These are phyloP conservation scores for Hemisphaericaspora xylanilytica DNA, from an alignment of 1,139 yeast genomes.

Conservation along the genomic window DNA sequence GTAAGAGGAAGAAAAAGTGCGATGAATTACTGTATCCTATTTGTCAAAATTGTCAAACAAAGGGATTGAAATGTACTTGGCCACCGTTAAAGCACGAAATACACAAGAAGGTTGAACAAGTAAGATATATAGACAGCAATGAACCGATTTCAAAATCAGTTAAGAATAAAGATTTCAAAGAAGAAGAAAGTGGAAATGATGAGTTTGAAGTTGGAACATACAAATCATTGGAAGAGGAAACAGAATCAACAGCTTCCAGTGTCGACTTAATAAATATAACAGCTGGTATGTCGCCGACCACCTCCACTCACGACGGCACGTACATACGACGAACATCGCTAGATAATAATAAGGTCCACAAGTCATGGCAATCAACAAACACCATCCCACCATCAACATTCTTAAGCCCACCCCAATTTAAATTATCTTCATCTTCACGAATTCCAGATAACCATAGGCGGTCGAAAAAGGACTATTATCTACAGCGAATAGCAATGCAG, in stretches of 20 bases:
- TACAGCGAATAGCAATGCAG: constrained; percentile 41
- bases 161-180: constrained; percentile 9
- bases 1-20: constrained; percentile 40
- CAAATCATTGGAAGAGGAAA: constrained; percentile 6
- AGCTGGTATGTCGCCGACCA: not conserved
- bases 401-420: not conserved
- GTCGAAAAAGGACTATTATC: constrained; percentile 16
- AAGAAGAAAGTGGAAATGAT: constrained; percentile 1
- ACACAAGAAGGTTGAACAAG: constrained; percentile 24
- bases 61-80: constrained; percentile 32
- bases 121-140: constrained; percentile 22
- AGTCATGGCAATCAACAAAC: constrained; percentile 1
- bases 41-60: constrained; percentile 31
- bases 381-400: not conserved
- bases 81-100: constrained; percentile 28
- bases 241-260: not conserved
- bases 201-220: not conserved
- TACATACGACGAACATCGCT: constrained; percentile 1
- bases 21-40: constrained; percentile 38
- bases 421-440: not conserved
- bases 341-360: not conserved
- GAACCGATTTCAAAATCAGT: not conserved
- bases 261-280: not conserved
- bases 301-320: not conserved
- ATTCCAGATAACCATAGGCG: constrained; percentile 10